phyloP scores from a whole-genome alignment of 371 early-diverging fungal genomes.

The Coemansia sp. region DNA sequence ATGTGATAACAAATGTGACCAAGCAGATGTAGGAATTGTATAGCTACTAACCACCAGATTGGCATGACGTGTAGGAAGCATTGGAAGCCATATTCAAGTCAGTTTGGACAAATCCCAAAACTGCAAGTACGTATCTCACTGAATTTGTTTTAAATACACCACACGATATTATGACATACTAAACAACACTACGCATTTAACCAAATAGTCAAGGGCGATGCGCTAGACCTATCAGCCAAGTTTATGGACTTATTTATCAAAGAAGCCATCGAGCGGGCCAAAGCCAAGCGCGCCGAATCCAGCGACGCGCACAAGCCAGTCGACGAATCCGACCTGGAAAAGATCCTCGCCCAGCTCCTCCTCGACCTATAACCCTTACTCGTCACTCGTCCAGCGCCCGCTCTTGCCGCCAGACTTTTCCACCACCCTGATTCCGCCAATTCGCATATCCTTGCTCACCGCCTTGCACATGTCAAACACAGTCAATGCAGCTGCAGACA shows the following conservation, averaged over 20 bases:
- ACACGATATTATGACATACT: too few relatives aligned
- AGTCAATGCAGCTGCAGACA: conserved; percentile 71
- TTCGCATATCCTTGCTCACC: conserved; percentile 38
- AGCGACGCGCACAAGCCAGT: conserved; percentile 13
- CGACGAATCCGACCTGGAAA: conserved; percentile 47
- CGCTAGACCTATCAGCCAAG: conserved; percentile 31
- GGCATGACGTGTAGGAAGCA: conserved; percentile 20
- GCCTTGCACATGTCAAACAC: conserved; percentile 83
- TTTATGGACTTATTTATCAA: conserved; percentile 34
- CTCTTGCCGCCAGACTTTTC: conserved; percentile 49
- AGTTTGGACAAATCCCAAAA: conserved; percentile 39
- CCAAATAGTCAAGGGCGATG: conserved; percentile 34
- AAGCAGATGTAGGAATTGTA: not conserved
- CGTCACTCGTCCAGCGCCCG: conserved; percentile 36
- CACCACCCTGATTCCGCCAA: conserved; percentile 33
- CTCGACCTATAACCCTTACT: conserved; percentile 26
- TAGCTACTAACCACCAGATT: not conserved
- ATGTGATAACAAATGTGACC: not conserved
- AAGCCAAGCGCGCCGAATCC: conserved; percentile 23
- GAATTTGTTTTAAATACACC: not conserved
- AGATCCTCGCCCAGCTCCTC: conserved; percentile 47
- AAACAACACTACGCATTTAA: not conserved
- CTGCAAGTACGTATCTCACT: conserved; percentile 25
- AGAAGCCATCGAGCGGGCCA: conserved; percentile 41
- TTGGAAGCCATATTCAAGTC: conserved; percentile 44